Conservation (phyloP, 1,139 yeast genomes). For the Magnusiomyces suaveolens region DNA sequence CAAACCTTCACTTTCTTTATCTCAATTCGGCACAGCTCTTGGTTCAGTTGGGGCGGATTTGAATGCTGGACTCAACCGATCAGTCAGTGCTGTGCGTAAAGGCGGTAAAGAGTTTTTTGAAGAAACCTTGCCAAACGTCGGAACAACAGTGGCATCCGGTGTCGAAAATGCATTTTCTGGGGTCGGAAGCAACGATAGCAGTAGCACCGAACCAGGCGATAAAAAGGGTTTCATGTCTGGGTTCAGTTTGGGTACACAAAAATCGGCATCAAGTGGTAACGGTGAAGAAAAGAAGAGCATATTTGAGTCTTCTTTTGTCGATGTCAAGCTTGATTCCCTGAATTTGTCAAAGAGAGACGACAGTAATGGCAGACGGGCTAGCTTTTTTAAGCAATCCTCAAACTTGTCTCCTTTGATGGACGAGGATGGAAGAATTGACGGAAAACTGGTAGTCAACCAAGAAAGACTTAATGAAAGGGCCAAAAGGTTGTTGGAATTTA, state of each 20-base stretch:
- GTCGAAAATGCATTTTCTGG: not conserved
- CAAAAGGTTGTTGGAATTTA: not conserved
- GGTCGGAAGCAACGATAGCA: not conserved
- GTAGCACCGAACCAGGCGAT: not conserved
- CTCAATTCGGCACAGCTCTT: not conserved
- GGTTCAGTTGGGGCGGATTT: not conserved
- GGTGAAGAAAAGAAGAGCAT: not conserved
- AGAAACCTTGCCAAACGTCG: not conserved
- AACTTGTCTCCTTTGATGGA: not conserved
- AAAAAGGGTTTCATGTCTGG: not conserved
- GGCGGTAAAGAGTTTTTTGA: not conserved
- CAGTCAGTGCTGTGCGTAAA: not conserved
- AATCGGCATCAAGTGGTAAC: not conserved
- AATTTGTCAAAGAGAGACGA: not conserved
- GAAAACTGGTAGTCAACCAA: not conserved
- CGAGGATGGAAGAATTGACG: not conserved
- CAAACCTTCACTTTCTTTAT: not conserved
- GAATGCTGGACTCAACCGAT: not conserved
- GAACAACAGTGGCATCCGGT: not conserved
- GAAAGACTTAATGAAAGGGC: not conserved
- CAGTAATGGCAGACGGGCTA: not conserved
- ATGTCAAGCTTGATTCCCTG: not conserved
- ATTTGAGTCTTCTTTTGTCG: not conserved
- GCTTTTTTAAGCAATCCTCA: not conserved
- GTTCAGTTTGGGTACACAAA: not conserved